phyloP scores from a whole-genome alignment of 176 grass and related monocot species.

The Stipa capillata region DNA sequence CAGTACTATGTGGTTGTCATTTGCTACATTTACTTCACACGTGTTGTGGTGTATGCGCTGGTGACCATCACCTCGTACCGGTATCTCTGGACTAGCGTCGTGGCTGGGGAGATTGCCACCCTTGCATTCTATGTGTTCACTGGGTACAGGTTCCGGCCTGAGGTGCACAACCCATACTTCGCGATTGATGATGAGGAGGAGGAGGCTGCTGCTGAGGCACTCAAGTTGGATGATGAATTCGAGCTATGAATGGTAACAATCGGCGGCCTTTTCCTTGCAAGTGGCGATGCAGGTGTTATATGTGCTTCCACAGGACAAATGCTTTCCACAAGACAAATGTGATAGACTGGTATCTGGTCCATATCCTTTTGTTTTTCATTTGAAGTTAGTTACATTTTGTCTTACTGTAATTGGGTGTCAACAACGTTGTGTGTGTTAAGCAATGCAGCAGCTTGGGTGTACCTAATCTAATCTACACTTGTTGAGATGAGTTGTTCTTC shows the following conservation, averaged over 20 bases:
- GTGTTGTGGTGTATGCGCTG: slow-evolving; percentile 82
- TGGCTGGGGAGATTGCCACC: slow-evolving; percentile 79
- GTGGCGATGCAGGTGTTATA: slow-evolving; percentile 23
- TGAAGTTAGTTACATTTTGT: slow-evolving; percentile 26
- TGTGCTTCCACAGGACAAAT: slow-evolving; percentile 30
- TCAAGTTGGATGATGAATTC: slow-evolving; percentile 92
- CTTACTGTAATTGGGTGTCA: slow-evolving; percentile 27
- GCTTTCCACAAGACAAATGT: slow-evolving; percentile 19
- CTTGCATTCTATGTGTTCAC: slow-evolving; percentile 89
- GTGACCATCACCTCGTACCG: slow-evolving; percentile 84
- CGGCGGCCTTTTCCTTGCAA: background rate
- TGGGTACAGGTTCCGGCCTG: slow-evolving; percentile 79
- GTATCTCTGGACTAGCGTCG: slow-evolving; percentile 75
- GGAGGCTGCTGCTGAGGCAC: slow-evolving; percentile 75
- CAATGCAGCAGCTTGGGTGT: slow-evolving; percentile 25
- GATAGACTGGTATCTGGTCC: slow-evolving; percentile 42
- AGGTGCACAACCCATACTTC: slow-evolving; percentile 88
- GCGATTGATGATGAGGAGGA: slow-evolving; percentile 74
- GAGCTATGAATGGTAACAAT: slow-evolving; percentile 55
- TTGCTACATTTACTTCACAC: slow-evolving; percentile 99
- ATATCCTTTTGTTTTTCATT: slow-evolving; percentile 40
- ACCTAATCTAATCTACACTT: slow-evolving; percentile 8
- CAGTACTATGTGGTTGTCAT: slow-evolving; percentile 96
- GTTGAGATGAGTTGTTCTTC: slow-evolving; percentile 15
- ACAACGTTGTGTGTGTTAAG: slow-evolving; percentile 20